Conservation (phyloP, 768 basidiomycete species). For the Xerocomus brunneocitrinus region DNA sequence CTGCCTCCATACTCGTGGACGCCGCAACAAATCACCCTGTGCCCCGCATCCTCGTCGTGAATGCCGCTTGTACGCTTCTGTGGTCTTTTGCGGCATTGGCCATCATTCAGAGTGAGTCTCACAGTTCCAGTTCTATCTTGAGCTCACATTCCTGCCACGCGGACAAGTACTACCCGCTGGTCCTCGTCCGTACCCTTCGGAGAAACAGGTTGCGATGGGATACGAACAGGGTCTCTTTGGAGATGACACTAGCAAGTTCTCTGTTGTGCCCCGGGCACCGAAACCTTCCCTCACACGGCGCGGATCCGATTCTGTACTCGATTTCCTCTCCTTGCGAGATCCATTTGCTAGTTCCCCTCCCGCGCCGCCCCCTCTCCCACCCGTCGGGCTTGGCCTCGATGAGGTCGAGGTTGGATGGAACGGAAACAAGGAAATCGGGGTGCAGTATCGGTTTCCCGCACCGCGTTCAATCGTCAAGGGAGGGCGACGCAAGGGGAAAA, state of each 20-base stretch:
- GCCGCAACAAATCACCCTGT: background rate
- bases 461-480: constrained; percentile 28
- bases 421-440: constrained; percentile 19
- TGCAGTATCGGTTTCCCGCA: constrained; percentile 32
- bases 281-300: constrained; percentile 20
- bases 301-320: constrained; percentile 25
- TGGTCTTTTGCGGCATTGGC: constrained; percentile 22
- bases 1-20: constrained; percentile 8
- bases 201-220: constrained; percentile 1
- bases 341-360: constrained; percentile 33
- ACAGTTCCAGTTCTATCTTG: background rate
- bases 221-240: background rate
- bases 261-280: constrained; percentile 2
- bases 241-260: background rate
- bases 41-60: constrained; percentile 15
- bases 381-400: constrained; percentile 25
- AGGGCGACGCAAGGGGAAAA: constrained; percentile 19
- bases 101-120: constrained; percentile 23
- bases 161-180: constrained; percentile 20
- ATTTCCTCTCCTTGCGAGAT: constrained; percentile 33
- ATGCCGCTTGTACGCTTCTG: constrained; percentile 17
- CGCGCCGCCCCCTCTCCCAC: constrained; percentile 29
- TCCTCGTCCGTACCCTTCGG: constrained; percentile 6
- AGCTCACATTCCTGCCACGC: background rate
- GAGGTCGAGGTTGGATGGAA: constrained; percentile 27